These are phyloP conservation scores for Rhipidocladum racemiflorum DNA, from an alignment of 176 grass and related monocot genomes.

Conservation along the genomic window DNA sequence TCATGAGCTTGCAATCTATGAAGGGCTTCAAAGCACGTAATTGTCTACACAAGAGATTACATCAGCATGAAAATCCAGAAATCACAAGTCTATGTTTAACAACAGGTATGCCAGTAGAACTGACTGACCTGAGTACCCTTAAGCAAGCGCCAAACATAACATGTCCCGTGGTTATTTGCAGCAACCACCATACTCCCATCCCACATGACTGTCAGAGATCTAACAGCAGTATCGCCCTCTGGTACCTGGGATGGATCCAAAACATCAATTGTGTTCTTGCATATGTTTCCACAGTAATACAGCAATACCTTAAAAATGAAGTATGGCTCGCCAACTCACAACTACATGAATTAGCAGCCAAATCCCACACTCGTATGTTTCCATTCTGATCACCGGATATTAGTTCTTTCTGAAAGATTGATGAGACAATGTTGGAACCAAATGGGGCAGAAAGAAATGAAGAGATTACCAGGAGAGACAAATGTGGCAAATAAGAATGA, in stretches of 20 bases:
- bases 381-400: conserved; percentile 99
- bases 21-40: conserved; percentile 66
- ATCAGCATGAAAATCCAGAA: conserved; percentile 17
- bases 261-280: not conserved
- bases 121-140: conserved; percentile 61
- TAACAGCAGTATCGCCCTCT: conserved; percentile 94
- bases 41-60: conserved; percentile 45
- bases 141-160: conserved; percentile 85
- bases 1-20: conserved; percentile 94
- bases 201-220: conserved; percentile 87
- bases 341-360: conserved; percentile 92
- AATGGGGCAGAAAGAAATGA: not conserved
- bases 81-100: not conserved
- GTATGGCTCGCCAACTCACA: conserved; percentile 79
- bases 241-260: conserved; percentile 55
- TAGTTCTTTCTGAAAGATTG: conserved; percentile 78
- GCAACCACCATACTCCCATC: conserved; percentile 97
- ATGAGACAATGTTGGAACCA: not conserved
- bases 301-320: not conserved
- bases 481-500: conserved; percentile 3
- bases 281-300: not conserved
- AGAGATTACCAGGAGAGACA: not conserved
- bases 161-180: conserved; percentile 92
- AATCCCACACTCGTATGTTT: conserved; percentile 97
- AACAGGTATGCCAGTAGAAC: not conserved